Evolutionary conservation across 1,139 yeast genomes (phyloP), one percentile per base, ranked within the genome.

Genomic region (Waltiozyma sp.): DNA sequence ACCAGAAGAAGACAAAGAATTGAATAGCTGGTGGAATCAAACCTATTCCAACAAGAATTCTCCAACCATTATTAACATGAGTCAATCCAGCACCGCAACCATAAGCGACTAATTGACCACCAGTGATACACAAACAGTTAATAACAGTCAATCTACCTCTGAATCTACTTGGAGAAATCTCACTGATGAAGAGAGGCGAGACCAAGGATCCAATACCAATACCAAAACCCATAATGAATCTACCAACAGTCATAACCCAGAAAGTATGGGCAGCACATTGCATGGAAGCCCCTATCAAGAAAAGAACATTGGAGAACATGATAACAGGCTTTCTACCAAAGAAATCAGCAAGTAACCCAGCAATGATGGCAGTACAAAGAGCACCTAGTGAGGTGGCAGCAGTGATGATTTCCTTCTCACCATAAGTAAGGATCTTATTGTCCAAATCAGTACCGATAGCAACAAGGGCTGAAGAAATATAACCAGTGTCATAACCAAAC

Each of bases 361-460:
- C 91, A 31, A 77, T 49, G 11, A 82, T 47, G 3, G 95, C 80
- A 5, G 94, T 85, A 31, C 87, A 65, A 41, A 89, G 67, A 2
- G 97, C 97, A 45, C 97, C 97, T 28, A 89, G 68, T 1, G 96
- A 86, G 1, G 96, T 88, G 10, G 96, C 95, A n/a, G 95, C 82
- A 0, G 97, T 89, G 55, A 89, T 86, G 50, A 85, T 69, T 63
- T 89, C 95, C 63, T 85, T 84, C 51, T 88, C 80, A 41, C 94
- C 91, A 44, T 75, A 73, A 0, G 89, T 70, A 42, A 86, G 64
- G 7, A 65, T 53, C 41, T 66, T 64, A 28, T 69, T 68, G 51
- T 71, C 75, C 40, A 89, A 72, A 57, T 85, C 95, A 7, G 78
- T 74, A 7, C 91, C 88, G 40, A 89, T 77, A 38, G 87, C 78